A percentile compares a stretch with the other conserved stretches of the same genome.
Conservation (phyloP, 2,329 filamentous ascomycete species). For the Dothideomycetidae sp. region DNA sequence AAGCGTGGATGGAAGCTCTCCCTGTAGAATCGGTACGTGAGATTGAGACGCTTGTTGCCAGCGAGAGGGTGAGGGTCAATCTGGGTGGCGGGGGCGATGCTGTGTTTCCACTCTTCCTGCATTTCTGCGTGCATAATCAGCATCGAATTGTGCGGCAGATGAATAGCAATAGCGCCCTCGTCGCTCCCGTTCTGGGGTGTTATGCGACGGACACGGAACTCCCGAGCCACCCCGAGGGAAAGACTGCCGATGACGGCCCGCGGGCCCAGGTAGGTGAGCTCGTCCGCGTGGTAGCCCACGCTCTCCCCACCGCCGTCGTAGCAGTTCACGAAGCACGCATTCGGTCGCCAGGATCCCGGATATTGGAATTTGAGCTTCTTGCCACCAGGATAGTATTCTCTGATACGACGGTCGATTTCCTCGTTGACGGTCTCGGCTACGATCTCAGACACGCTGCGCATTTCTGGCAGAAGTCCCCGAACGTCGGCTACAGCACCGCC, state of each 20-base stretch:
- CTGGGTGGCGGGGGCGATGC: conserved; percentile 56
- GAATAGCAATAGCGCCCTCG: conserved; percentile 79
- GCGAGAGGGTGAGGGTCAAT: conserved; percentile 77
- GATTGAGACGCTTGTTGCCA: conserved; percentile 70
- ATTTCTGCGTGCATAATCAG: conserved; percentile 95
- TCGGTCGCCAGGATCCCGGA: conserved; percentile 60
- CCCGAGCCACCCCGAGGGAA: conserved; percentile 79
- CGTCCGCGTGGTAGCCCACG: conserved; percentile 86
- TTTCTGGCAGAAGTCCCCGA: conserved; percentile 58
- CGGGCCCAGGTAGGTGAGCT: conserved; percentile 84
- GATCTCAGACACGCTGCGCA: conserved; percentile 51
- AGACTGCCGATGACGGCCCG: conserved; percentile 78
- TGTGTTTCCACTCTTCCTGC: conserved; percentile 95
- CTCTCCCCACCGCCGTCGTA: conserved; percentile 69
- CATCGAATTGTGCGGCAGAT: conserved; percentile 86
- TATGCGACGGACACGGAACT: conserved; percentile 75
- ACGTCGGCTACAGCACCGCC: conserved; percentile 63
- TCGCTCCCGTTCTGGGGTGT: conserved; percentile 38
- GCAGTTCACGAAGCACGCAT: conserved; percentile 89
- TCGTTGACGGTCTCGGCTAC: conserved; percentile 65
- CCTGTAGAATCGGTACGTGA: conserved; percentile 85
- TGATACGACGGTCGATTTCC: conserved; percentile 60
- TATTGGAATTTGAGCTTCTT: conserved; percentile 68
- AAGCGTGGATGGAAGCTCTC: conserved; percentile 58
- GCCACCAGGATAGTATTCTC: conserved; percentile 49